Evolutionary conservation across 768 basidiomycete genomes (phyloP), one percentile per base, ranked within the genome.

Genomic region (Rhodotorula graminis): DNA sequence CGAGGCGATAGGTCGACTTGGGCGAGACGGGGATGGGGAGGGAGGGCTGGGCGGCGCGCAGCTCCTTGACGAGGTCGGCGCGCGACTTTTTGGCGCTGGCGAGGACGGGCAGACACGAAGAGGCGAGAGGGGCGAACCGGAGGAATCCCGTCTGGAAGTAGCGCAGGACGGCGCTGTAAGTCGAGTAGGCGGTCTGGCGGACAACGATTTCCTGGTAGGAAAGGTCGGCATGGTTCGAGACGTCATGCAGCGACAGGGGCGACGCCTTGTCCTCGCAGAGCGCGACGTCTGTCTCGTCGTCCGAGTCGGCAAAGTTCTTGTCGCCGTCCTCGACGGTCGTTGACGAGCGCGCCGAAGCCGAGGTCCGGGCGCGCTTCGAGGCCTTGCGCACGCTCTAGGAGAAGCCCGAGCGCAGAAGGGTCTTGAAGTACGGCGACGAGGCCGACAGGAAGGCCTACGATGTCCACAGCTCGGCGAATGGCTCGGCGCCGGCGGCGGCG

Each of bases 1-100:
- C 61, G 37, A 69, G 68, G 31, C 62, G 68, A 37, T 63, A 63
- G 33, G 50, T 29, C 8, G 68, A 69, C 40, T 69, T 69, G 18
- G 68, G 55, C 21, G 68, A 69, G 29, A 27, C 61, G 7, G 55
- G 62, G 40, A 37, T n/a, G 27, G 18, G 27, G 9, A 52, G 50
- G 50, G 23, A 21, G 9, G 25, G 50, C 1, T 27, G 3, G 3
- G 23, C 50, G 23, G 5, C 25, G 25, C 23, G 23, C 23, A 25
- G 23, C 10, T 11, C 11, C 23, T 21, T 11, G 50, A 52, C 27
- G 50, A 1, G 3, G 29, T 14, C 25, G n/a, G 16, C 31, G 19
- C 31, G 33, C 15, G 16, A 18, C 31, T 1, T 19, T 1, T 18
- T 23, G 2, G 33, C 14, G 18, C 12, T 14, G 8, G 10, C 10